Conservation (phyloP, 1,139 yeast genomes). For the Diutina mesorugosa region DNA sequence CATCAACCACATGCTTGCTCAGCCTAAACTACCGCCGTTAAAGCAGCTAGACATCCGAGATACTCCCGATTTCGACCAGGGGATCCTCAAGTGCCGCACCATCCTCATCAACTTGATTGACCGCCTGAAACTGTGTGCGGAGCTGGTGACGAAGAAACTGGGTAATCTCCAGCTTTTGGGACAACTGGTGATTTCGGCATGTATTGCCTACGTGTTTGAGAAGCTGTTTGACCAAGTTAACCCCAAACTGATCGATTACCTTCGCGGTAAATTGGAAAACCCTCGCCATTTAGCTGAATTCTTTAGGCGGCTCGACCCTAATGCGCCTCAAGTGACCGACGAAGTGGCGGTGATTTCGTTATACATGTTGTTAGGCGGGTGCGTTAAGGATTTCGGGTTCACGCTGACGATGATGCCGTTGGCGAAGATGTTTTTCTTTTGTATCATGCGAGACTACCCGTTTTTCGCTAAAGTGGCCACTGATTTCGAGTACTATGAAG, state of each 20-base stretch:
- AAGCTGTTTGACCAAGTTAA: constrained; percentile 22
- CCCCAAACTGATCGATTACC: constrained; percentile 37
- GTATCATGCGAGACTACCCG: constrained; percentile 55
- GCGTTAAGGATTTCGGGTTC: constrained; percentile 72
- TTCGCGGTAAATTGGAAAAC: constrained; percentile 37
- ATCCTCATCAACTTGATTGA: background rate
- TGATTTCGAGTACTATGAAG: constrained; percentile 10
- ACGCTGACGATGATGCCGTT: constrained; percentile 49
- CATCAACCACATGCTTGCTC: background rate
- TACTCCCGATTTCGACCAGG: background rate
- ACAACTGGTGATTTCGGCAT: background rate
- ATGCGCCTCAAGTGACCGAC: constrained; percentile 4
- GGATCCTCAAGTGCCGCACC: background rate
- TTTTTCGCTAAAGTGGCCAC: constrained; percentile 32
- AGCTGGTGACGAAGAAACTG: constrained; percentile 2
- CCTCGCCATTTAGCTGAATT: constrained; percentile 32
- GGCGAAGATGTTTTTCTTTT: constrained; percentile 53
- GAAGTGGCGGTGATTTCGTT: constrained; percentile 15
- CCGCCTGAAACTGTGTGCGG: constrained; percentile 1
- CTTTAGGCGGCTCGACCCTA: constrained; percentile 36
- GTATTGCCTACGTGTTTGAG: constrained; percentile 39
- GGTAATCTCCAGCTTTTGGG: background rate
- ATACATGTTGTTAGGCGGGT: constrained; percentile 51
- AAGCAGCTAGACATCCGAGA: background rate
- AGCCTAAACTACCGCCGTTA: background rate